Evolutionary conservation across 2,329 filamentous ascomycete species (phyloP).

Genomic region (Pleoardoris graminearum): DNA sequence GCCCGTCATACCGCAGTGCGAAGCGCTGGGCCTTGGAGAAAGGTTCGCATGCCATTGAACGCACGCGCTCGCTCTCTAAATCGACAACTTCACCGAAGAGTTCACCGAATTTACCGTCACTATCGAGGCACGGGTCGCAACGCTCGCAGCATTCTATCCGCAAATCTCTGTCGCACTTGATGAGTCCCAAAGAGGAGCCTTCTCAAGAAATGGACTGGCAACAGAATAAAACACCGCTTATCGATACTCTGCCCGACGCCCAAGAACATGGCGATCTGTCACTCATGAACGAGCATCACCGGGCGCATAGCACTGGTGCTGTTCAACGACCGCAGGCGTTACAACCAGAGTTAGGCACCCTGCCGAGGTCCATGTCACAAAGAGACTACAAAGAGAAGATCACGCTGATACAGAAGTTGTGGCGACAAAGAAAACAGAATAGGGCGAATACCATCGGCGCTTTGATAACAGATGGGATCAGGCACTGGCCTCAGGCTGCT

Average conservation of each 20-base stretch:
- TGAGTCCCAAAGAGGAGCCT: constrained; percentile 35
- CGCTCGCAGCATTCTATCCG: constrained; percentile 40
- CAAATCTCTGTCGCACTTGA: constrained; percentile 41
- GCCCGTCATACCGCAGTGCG: constrained; percentile 40
- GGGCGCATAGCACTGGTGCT: constrained; percentile 33
- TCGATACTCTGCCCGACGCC: constrained; percentile 32
- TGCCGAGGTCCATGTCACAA: constrained; percentile 27
- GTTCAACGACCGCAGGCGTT: constrained; percentile 44
- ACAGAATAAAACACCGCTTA: constrained; percentile 24
- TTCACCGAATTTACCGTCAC: constrained; percentile 30
- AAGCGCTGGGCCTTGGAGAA: constrained; percentile 44
- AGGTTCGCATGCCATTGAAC: constrained; percentile 39
- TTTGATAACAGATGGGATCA: constrained; percentile 35
- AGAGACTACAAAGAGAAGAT: constrained; percentile 47
- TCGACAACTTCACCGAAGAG: constrained; percentile 21
- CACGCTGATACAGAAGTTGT: constrained; percentile 43
- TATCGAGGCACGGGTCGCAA: constrained; percentile 36
- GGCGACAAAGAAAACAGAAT: constrained; percentile 41
- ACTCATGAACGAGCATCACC: constrained; percentile 1
- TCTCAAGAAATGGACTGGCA: constrained; percentile 34
- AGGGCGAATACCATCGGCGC: constrained; percentile 36
- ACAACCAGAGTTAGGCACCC: constrained; percentile 20
- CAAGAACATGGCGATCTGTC: constrained; percentile 24
- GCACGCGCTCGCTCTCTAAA: constrained; percentile 39
- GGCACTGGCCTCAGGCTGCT: constrained; percentile 40